Conservation (phyloP, 805 yeast genomes). For the Ogataea paraovalis region DNA sequence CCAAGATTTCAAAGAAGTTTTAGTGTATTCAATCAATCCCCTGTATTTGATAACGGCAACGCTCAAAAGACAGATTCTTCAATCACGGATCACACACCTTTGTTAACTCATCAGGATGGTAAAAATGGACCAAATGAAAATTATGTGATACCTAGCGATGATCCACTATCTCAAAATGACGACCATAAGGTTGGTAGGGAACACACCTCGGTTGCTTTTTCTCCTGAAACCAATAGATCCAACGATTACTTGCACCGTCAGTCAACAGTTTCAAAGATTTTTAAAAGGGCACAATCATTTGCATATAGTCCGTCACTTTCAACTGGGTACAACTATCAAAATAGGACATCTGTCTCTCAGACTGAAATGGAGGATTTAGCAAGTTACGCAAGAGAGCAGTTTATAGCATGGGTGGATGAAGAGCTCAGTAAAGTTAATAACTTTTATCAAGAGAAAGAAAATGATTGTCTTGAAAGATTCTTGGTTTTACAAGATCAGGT, state of each 20-base stretch:
- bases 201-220: neutral
- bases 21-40: neutral
- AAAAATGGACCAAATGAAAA: neutral
- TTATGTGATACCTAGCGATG: neutral
- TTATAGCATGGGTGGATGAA: constrained; percentile 61
- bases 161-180: neutral
- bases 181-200: neutral
- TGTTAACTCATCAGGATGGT: neutral
- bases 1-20: neutral
- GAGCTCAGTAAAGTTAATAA: constrained; percentile 57
- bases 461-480: constrained; percentile 55
- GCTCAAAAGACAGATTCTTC: neutral
- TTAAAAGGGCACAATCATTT: constrained; percentile 15
- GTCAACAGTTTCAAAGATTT: constrained; percentile 23
- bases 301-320: constrained; percentile 4
- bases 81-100: neutral
- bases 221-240: neutral
- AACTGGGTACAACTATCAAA: neutral
- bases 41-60: no score
- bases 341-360: neutral
- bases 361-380: constrained; percentile 31
- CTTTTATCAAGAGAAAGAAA: constrained; percentile 60
- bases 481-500: constrained; percentile 65
- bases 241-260: constrained; percentile 12
- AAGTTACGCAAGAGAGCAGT: constrained; percentile 42